These are phyloP conservation scores for Podaxis rugospora DNA, from an alignment of 768 basidiomycete species.

Conservation along the genomic window DNA sequence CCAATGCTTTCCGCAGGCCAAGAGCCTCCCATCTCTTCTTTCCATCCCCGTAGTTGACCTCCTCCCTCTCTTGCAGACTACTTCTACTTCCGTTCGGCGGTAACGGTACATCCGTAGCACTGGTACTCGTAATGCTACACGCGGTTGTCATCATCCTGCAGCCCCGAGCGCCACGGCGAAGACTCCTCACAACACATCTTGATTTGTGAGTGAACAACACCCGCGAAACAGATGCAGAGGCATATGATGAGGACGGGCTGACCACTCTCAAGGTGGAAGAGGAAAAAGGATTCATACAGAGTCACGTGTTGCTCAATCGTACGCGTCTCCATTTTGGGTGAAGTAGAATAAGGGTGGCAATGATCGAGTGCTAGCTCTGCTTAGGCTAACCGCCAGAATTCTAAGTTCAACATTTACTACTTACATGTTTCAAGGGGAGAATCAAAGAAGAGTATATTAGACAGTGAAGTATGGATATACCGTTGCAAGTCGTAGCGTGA, in stretches of 20 bases:
- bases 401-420: neutral
- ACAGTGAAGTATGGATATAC: neutral
- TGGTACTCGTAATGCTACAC: neutral
- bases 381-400: neutral
- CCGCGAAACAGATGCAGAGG: neutral
- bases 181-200: neutral
- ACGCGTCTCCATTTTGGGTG: neutral
- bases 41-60: neutral
- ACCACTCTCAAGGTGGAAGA: conserved; percentile 15
- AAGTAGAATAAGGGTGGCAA: neutral
- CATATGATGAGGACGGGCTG: neutral
- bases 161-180: neutral
- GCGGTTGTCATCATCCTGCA: neutral
- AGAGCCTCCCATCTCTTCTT: conserved; percentile 40
- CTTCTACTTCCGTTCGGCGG: neutral
- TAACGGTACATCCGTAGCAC: too few relatives aligned
- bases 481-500: neutral
- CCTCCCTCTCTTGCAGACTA: neutral
- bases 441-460: neutral
- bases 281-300: conserved; percentile 19
- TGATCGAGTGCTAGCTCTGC: neutral
- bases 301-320: conserved; percentile 19
- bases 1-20: conserved; percentile 47
- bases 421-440: neutral
- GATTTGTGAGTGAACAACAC: neutral